A percentile compares a stretch with the other conserved stretches of the same genome.
These are phyloP conservation scores for Amphirosellinia nigrospora DNA, from an alignment of 495 filamentous ascomycete species.

Conservation along the genomic window DNA sequence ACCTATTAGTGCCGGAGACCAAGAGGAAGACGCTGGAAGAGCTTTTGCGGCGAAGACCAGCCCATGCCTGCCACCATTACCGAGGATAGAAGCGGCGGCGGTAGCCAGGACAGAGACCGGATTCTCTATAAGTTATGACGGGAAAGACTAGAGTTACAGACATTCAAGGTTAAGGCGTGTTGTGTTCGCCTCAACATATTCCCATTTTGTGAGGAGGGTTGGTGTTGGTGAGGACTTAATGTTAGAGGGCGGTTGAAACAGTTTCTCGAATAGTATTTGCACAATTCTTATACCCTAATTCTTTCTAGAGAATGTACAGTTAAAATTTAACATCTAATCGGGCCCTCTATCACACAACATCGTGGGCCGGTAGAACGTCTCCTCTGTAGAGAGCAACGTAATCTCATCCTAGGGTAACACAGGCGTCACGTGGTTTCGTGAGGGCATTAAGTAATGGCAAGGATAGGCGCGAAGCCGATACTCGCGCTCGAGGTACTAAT, in stretches of 20 bases:
- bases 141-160: background rate
- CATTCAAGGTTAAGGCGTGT: background rate
- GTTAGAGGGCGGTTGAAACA: background rate
- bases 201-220: background rate
- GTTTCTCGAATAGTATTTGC: background rate
- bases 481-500: background rate
- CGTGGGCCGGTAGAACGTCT: too few species aligned
- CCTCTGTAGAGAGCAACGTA: background rate
- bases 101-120: conserved; percentile 29
- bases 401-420: background rate
- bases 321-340: background rate
- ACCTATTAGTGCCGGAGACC: conserved; percentile 76
- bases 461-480: background rate
- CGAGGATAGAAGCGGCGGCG: conserved; percentile 18
- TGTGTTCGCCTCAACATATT: background rate
- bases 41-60: conserved; percentile 60
- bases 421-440: background rate
- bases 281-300: conserved; percentile 14
- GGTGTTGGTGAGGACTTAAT: conserved; percentile 9
- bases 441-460: background rate
- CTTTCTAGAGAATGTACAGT: background rate
- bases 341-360: background rate
- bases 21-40: conserved; percentile 72
- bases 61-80: conserved; percentile 15
- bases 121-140: conserved; percentile 29